Base-by-base conservation (phyloP, 139 green algal genomes). In the Chlamydomonas applanata region DNA sequence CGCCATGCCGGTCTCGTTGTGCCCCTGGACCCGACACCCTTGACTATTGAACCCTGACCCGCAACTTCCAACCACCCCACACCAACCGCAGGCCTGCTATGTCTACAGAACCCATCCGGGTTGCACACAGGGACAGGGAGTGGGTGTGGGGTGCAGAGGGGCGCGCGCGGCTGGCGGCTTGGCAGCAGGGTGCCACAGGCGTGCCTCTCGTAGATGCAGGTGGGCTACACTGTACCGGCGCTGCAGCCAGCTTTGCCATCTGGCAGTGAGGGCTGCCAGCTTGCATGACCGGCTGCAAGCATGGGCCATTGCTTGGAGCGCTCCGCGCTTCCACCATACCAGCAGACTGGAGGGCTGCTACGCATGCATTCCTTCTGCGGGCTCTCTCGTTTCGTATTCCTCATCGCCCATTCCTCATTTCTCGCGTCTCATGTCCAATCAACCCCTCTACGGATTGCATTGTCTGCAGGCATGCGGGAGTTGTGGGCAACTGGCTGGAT, bases 171-270 rank as follows among this genome's bases (percentile, higher is more conserved):
- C 30, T 90, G 72, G 71, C 79, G 53, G 82, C 81, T 0, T 97
- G 91, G 92, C 78, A 88, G 52, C 82, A 85, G 59, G 92, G 92
- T 3, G 71, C 72, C n/a, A 96, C 89, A 14, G 92, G 92, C 11
- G 96, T 94, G 75, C 92, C 92, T 2, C 64, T 97, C 40, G 82
- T 96, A n/a, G 90, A 96, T 68, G 93, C 93, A 60, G 80, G 75
- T 82, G n/a, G 3, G 69, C 13, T 20, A 46, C 7, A 5, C 7
- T 46, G 59, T 40, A 20, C 35, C 32, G 54, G 19, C 33, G 24
- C 40, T 17, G 29, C 44, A 52, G 68, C 46, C 40, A 49, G 7
- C 7, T 49, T 11, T 49, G 11, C n/a, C n/a, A n/a, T n/a, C n/a
- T n/a, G n/a, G n/a, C n/a, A n/a, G n/a, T n/a, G n/a, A n/a, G n/a